Evolutionary conservation across 225 moss, liverwort and hornwort species (phyloP), one percentile per base, ranked within the genome.

Genomic region (Rhytidiadelphus loreus): DNA sequence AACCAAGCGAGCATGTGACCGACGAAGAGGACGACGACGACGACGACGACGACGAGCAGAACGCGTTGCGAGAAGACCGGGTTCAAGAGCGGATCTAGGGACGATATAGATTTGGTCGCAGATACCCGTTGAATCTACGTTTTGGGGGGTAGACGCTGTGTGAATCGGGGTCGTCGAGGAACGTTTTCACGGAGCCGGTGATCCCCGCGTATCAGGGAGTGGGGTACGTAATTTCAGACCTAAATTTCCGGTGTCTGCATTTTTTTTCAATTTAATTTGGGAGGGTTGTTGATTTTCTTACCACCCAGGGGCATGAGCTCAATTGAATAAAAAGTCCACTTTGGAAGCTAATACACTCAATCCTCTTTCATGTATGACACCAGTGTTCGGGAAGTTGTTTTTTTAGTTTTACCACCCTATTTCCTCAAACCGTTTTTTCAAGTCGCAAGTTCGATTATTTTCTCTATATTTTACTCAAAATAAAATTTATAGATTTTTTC

Each of bases 51-150:
- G 81, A 39, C 59, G 71, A 71, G 71, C 52, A 52, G 72, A 72
- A 82, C 87, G 87, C 87, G 87, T 81, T 60, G 87, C 81, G 72
- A 82, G 39, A 87, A 73, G 72, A 87, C 87, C 81, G 82, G 48
- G n/a, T 46, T 52, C 39, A 23, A 16, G 60, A 26, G 50, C 12
- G 61, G 60, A 32, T 87, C 81, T 81, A 39, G 8, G 32, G 16
- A 8, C 0, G 0, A 0, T 4, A 4, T 81, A 81, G 71, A 87
- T 41, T 59, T 15, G 1, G 6, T 11, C 6, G 9, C 41, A 58
- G 70, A 81, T 72, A 59, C 61, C n/a, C 72, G n/a, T 24, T 24
- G 83, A 80, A 80, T 69, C 69, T 80, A 87, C 80, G 33, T 79
- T n/a, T 8, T 11, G 2, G 2, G 25, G 30, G 13, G 13, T 44